These are phyloP conservation scores for Diplodia seriata DNA, from an alignment of 2,329 filamentous ascomycete species.

Conservation along the genomic window DNA sequence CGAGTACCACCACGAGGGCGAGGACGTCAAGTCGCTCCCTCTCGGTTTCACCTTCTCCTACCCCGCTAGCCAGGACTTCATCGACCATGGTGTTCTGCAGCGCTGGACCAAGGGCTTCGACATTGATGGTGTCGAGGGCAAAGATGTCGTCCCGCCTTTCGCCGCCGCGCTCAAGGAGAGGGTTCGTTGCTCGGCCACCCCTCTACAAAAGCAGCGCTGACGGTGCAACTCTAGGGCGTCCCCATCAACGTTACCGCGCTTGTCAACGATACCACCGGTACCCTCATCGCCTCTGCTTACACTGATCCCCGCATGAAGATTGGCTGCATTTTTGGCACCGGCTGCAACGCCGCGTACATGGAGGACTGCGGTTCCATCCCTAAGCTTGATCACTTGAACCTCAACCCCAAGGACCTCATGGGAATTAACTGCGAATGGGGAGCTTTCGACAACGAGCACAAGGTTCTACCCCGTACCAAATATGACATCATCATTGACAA, in stretches of 20 bases:
- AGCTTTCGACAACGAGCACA: slow-evolving; percentile 93
- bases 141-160: slow-evolving; percentile 90
- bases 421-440: slow-evolving; percentile 99
- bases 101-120: slow-evolving; percentile 98
- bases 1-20: slow-evolving; percentile 77
- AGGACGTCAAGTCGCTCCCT: slow-evolving; percentile 70
- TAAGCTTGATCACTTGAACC: slow-evolving; percentile 90
- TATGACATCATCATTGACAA: slow-evolving; percentile 91
- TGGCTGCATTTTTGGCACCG: slow-evolving; percentile 97
- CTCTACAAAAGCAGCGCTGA: neutral
- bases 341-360: slow-evolving; percentile 98
- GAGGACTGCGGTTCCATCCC: slow-evolving; percentile 89
- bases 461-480: slow-evolving; percentile 82
- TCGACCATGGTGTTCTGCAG: slow-evolving; percentile 90
- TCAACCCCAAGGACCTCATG: slow-evolving; percentile 83
- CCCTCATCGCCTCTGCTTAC: slow-evolving; percentile 93
- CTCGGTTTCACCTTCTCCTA: slow-evolving; percentile 98
- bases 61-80: slow-evolving; percentile 89
- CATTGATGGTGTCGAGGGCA: slow-evolving; percentile 86
- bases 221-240: slow-evolving; percentile 74
- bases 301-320: slow-evolving; percentile 94
- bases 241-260: slow-evolving; percentile 92
- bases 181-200: slow-evolving; percentile 52
- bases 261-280: slow-evolving; percentile 98
- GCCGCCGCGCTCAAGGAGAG: slow-evolving; percentile 77